phyloP scores from a whole-genome alignment of 495 filamentous ascomycete genomes.

The Lentithecium fluviatile region DNA sequence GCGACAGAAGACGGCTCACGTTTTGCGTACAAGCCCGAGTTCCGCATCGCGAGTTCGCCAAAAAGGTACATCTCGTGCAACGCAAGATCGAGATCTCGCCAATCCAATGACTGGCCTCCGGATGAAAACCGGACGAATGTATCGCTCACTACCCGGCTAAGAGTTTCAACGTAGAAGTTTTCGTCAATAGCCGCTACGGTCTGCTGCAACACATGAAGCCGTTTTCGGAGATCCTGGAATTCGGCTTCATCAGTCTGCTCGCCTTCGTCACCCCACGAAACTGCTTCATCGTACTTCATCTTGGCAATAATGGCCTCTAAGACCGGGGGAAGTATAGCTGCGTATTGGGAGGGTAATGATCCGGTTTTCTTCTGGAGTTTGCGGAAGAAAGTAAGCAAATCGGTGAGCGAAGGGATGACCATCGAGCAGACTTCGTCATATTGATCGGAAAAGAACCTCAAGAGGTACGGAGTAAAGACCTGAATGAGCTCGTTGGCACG shows the following conservation, averaged over 20 bases:
- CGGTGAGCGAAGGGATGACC: conserved; percentile 85
- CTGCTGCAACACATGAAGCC: conserved; percentile 85
- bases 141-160: conserved; percentile 76
- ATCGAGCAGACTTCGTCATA: conserved; percentile 97
- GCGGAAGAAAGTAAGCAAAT: conserved; percentile 82
- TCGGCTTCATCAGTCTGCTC: conserved; percentile 97
- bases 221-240: conserved; percentile 89
- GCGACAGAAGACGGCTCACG: conserved; percentile 71
- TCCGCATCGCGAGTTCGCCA: conserved; percentile 84
- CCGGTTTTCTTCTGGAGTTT: conserved; percentile 65
- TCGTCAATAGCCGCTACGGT: conserved; percentile 83
- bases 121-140: conserved; percentile 76
- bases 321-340: conserved; percentile 77
- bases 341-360: conserved; percentile 64
- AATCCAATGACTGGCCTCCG: conserved; percentile 72
- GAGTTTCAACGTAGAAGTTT: conserved; percentile 75
- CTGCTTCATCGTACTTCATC: conserved; percentile 95
- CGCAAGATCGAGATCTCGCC: conserved; percentile 95
- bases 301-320: conserved; percentile 88
- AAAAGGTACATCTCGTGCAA: conserved; percentile 96
- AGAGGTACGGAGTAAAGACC: conserved; percentile 75
- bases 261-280: conserved; percentile 90
- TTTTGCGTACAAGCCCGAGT: conserved; percentile 79
- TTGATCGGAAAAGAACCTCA: conserved; percentile 95
- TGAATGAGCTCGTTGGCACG: conserved; percentile 73